Conservation (phyloP, 257 asterid genomes). For the Nicotiana tomentosiformis region DNA sequence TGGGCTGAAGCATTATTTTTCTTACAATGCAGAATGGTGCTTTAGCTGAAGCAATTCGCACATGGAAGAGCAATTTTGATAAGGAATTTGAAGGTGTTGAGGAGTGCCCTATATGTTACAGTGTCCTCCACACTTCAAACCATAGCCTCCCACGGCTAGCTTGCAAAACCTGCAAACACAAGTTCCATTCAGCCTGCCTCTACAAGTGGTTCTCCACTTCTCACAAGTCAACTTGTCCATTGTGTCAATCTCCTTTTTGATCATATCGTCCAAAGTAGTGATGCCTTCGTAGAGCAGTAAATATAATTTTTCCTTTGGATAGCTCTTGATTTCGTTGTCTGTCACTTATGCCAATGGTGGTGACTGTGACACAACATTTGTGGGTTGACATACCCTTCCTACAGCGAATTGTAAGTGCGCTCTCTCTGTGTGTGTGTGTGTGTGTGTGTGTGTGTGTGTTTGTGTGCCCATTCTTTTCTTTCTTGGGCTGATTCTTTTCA, state of each 20-base stretch:
- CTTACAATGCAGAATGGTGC: constrained; percentile 78
- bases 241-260: constrained; percentile 97
- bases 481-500: not conserved
- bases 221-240: constrained; percentile 91
- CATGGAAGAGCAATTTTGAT: constrained; percentile 94
- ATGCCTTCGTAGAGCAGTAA: not conserved
- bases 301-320: not conserved
- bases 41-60: constrained; percentile 87
- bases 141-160: constrained; percentile 97
- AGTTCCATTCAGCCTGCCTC: constrained; percentile 92
- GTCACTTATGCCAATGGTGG: not conserved
- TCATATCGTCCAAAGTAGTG: not conserved
- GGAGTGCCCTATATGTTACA: constrained; percentile 97
- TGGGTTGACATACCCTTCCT: constrained; percentile 1
- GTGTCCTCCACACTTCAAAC: constrained; percentile 86
- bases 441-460: not conserved
- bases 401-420: not conserved
- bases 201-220: constrained; percentile 99
- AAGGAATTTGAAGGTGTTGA: constrained; percentile 98
- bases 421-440: not conserved
- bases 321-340: not conserved
- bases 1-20: constrained; percentile 2
- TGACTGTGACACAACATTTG: not conserved
- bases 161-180: constrained; percentile 98
- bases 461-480: not conserved